Evolutionary conservation across 2,329 filamentous ascomycete genomes (phyloP).

Genomic region (Botrytis tulipae): DNA sequence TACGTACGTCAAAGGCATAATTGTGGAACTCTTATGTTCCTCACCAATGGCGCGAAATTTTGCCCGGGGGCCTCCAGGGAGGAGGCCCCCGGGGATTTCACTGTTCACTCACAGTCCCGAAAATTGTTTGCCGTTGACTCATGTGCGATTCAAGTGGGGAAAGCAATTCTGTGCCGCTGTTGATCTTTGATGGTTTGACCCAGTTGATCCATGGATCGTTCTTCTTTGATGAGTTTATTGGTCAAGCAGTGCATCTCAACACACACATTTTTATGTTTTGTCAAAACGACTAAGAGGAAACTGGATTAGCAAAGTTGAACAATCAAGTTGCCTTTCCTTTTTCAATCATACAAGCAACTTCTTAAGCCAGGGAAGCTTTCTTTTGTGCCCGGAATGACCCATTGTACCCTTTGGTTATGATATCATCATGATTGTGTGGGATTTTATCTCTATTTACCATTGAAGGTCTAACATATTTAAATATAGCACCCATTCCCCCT

Average conservation of each 20-base stretch:
- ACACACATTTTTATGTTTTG: not conserved
- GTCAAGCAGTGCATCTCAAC: not conserved
- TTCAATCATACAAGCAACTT: not conserved
- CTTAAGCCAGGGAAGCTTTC: not conserved
- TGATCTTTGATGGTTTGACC: not conserved
- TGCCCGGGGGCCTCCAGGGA: too few relatives aligned
- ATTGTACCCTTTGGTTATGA: not conserved
- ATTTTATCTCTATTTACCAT: not conserved
- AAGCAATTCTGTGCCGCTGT: not conserved
- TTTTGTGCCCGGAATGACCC: not conserved
- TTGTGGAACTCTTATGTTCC: too few relatives aligned
- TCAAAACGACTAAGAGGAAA: not conserved
- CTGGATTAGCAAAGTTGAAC: not conserved
- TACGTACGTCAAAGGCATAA: too few relatives aligned
- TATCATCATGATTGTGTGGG: not conserved
- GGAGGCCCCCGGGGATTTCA: not conserved
- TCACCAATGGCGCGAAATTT: too few relatives aligned
- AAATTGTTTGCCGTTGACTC: constrained; percentile 5
- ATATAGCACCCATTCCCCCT: not conserved
- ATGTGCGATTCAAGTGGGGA: not conserved
- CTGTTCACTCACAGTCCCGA: not conserved
- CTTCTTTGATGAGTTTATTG: not conserved
- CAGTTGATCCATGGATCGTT: too few relatives aligned
- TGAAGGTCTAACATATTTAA: not conserved
- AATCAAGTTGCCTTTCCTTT: not conserved